Evolutionary conservation across 306 rosid species (phyloP).

Genomic region (Nissolia schottii): DNA sequence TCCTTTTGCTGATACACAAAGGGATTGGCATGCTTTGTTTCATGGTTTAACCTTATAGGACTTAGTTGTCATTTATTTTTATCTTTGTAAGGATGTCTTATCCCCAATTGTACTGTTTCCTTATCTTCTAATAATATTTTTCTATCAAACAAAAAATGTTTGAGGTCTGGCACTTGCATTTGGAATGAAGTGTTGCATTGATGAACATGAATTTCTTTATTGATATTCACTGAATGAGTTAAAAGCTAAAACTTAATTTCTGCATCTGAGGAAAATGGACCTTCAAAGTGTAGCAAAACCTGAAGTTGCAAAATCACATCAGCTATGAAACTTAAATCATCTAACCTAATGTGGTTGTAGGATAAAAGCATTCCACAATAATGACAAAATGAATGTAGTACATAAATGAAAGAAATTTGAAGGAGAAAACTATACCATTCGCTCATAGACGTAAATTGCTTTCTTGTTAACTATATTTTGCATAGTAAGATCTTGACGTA

Average conservation of each 20-base stretch:
- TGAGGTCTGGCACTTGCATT: background rate
- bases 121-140: too few relatives aligned
- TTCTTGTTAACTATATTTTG: constrained; percentile 58
- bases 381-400: constrained; percentile 2
- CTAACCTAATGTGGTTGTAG: background rate
- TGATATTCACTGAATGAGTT: background rate
- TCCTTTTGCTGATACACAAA: too few relatives aligned
- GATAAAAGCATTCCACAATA: background rate
- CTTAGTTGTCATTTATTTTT: too few relatives aligned
- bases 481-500: constrained; percentile 90
- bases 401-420: background rate
- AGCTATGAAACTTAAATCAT: background rate
- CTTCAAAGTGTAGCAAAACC: background rate
- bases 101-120: too few relatives aligned
- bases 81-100: too few relatives aligned
- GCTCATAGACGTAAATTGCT: constrained; percentile 66
- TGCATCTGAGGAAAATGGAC: background rate
- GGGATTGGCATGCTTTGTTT: too few relatives aligned
- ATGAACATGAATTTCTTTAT: background rate
- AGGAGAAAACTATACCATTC: constrained; percentile 55
- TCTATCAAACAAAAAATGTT: too few relatives aligned
- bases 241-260: background rate
- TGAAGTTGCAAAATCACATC: constrained; percentile 6
- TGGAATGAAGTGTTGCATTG: background rate
- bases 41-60: too few relatives aligned